phyloP scores from a whole-genome alignment of 176 grass and related monocot genomes.

The Phragmites australis region DNA sequence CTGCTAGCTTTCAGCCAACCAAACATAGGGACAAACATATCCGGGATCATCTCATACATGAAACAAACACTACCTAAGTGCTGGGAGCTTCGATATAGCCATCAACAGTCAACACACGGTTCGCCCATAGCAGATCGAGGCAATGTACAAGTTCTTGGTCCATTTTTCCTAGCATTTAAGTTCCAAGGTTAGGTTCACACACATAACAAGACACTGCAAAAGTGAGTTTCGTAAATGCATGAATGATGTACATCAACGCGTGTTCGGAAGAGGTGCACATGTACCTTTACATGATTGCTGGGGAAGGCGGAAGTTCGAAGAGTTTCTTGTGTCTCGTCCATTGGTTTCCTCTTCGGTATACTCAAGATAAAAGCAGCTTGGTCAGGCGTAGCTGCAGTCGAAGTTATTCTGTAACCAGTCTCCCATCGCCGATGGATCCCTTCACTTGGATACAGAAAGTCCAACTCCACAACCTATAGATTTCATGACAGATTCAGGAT shows the following conservation, averaged over 20 bases:
- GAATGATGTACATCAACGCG: neutral
- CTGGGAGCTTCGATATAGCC: neutral
- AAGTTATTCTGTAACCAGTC: conserved; percentile 81
- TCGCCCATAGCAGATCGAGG: conserved; percentile 65
- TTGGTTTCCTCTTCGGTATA: conserved; percentile 68
- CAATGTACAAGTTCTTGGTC: conserved; percentile 69
- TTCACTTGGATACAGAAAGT: conserved; percentile 91
- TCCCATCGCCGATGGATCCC: conserved; percentile 78
- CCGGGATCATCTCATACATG: too few relatives aligned
- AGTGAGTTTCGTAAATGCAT: neutral
- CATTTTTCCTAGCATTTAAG: conserved; percentile 65
- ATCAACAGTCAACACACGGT: conserved; percentile 75
- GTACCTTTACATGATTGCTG: conserved; percentile 73
- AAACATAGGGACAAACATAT: too few relatives aligned
- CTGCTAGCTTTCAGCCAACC: too few relatives aligned
- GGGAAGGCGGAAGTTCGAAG: conserved; percentile 82
- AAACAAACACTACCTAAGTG: too few relatives aligned
- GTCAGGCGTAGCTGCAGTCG: conserved; percentile 68
- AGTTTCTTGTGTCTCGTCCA: conserved; percentile 86
- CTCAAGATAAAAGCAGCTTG: conserved; percentile 83
- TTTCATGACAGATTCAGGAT: conserved; percentile 26
- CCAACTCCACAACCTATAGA: conserved; percentile 76
- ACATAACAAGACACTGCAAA: neutral
- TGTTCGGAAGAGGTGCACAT: neutral
- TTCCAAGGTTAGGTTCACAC: neutral